Conservation (phyloP, 176 grass and related monocot genomes). For the Cenchrus fungigraminus region DNA sequence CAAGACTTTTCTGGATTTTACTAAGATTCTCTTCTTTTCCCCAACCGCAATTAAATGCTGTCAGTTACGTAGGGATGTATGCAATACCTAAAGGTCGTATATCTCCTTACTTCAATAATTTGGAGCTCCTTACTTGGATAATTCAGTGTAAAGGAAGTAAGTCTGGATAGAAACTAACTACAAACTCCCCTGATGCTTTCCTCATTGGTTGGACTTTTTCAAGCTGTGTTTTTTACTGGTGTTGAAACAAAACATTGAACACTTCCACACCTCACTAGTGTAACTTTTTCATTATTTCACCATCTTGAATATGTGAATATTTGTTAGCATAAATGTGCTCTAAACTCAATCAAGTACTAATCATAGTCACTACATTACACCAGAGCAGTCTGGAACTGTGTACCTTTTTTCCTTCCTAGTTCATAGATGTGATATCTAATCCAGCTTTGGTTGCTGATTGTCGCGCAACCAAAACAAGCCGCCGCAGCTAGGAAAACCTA, state of each 20-base stretch:
- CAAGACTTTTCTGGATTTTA: slow-evolving; percentile 29
- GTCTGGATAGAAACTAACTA: slow-evolving; percentile 9
- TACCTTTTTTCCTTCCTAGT: background rate
- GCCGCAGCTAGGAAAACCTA: no score
- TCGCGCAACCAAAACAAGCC: no score
- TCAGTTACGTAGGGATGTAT: background rate
- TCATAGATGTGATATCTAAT: no score
- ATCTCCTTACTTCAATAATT: background rate
- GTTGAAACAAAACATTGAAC: slow-evolving; percentile 9
- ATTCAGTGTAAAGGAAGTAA: background rate
- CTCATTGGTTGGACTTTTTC: background rate
- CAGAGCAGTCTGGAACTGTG: background rate
- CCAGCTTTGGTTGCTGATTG: no score
- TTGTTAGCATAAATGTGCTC: background rate
- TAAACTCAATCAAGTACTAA: background rate
- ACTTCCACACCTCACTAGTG: background rate
- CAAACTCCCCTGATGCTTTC: background rate
- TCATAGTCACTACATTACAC: background rate
- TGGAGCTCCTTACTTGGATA: background rate
- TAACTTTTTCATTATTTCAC: background rate
- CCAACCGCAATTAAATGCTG: background rate
- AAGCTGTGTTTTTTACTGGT: background rate
- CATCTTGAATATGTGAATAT: background rate
- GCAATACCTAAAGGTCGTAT: background rate
- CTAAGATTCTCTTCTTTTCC: background rate